Percentiles rank a stretch among this genome's conserved stretches.
Evolutionary conservation across 176 grass and related monocot genomes (phyloP).

Genomic region (Zoysia pacifica): DNA sequence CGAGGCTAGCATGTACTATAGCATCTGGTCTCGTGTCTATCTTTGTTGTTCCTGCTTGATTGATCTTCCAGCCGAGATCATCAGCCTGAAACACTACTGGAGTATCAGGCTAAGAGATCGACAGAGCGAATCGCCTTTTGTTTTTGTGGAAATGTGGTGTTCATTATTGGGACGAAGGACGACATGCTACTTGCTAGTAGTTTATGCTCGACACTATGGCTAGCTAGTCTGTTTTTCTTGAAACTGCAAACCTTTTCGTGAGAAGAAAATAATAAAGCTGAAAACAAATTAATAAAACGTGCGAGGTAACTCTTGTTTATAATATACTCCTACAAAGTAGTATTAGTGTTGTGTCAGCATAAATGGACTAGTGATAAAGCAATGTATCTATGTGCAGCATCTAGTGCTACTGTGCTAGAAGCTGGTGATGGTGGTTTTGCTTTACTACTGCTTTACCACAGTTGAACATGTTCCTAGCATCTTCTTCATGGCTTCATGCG

Average conservation of each 20-base stretch:
- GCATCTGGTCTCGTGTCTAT: background rate
- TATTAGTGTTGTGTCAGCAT: too few relatives aligned
- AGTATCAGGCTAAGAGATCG: background rate
- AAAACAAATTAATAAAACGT: background rate
- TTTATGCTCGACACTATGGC: background rate
- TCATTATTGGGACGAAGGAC: background rate
- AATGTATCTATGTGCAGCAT: background rate
- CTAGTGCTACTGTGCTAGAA: background rate
- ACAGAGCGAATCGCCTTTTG: conserved; percentile 18
- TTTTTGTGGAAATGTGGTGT: background rate
- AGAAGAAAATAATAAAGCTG: background rate
- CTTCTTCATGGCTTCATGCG: conserved; percentile 5
- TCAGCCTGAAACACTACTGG: background rate
- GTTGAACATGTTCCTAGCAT: conserved; percentile 25
- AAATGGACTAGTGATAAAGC: background rate
- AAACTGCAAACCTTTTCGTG: background rate
- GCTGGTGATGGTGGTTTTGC: background rate
- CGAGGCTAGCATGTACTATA: background rate
- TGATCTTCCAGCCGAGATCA: background rate
- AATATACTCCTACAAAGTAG: too few relatives aligned
- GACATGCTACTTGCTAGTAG: background rate
- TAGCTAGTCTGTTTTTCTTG: background rate
- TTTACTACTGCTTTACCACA: conserved; percentile 8
- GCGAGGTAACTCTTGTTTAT: background rate
- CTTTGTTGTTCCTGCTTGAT: background rate